Evolutionary conservation across 2,329 filamentous ascomycete species (phyloP).

Genomic region (Didymella arachidicola): DNA sequence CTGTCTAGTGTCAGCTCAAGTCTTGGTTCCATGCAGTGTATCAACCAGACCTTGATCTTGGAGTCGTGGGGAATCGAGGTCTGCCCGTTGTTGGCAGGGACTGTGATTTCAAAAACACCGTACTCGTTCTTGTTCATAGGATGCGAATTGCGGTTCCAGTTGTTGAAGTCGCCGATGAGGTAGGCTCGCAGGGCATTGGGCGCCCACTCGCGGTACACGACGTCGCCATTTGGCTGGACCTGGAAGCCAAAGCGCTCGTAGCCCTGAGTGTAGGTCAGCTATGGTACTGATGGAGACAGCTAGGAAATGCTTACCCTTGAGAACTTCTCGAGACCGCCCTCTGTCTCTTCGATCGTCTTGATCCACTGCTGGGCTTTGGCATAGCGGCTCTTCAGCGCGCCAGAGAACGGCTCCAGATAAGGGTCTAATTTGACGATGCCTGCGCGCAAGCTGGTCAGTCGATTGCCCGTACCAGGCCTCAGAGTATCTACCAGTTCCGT

Average conservation of each 20-base stretch:
- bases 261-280: conserved; percentile 65
- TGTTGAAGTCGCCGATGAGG: conserved; percentile 94
- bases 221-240: conserved; percentile 80
- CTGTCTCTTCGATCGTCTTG: conserved; percentile 77
- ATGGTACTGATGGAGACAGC: neutral
- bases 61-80: conserved; percentile 89
- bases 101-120: conserved; percentile 83
- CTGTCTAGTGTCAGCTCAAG: conserved; percentile 55
- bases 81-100: conserved; percentile 77
- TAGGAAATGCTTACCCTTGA: conserved; percentile 67
- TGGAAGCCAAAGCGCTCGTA: conserved; percentile 88
- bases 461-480: conserved; percentile 11
- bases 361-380: conserved; percentile 86
- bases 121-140: conserved; percentile 86
- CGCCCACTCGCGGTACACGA: conserved; percentile 95
- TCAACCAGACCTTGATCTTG: conserved; percentile 81
- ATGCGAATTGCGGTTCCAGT: conserved; percentile 83
- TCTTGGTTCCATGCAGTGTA: neutral
- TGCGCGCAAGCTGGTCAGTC: conserved; percentile 52
- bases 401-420: conserved; percentile 86
- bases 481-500: conserved; percentile 70
- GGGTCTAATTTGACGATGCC: conserved; percentile 89
- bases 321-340: conserved; percentile 92
- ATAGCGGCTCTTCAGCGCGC: conserved; percentile 77
- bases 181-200: conserved; percentile 85